Evolutionary conservation across 768 basidiomycete species (phyloP).

Genomic region (Lentinula guzmanii): DNA sequence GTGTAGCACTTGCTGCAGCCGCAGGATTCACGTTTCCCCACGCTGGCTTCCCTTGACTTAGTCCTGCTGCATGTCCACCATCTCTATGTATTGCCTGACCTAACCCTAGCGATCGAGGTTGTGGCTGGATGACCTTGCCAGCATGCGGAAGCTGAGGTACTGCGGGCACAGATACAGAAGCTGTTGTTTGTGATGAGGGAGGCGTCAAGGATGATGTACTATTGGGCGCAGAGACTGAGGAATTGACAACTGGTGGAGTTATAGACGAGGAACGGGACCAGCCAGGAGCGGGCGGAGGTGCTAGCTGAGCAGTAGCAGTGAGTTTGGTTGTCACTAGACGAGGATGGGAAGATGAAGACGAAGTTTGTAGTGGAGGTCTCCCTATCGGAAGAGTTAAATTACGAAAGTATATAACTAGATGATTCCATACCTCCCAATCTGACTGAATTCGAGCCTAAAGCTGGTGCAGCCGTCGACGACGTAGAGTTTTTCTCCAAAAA

Average conservation of each 20-base stretch:
- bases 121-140: slow-evolving; percentile 66
- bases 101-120: slow-evolving; percentile 38
- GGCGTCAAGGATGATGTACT: slow-evolving; percentile 34
- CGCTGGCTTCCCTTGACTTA: slow-evolving; percentile 36
- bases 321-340: slow-evolving; percentile 85
- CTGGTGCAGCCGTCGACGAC: slow-evolving; percentile 40
- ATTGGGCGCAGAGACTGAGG: slow-evolving; percentile 36
- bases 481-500: slow-evolving; percentile 87
- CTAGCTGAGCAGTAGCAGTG: slow-evolving; percentile 56
- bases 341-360: slow-evolving; percentile 53
- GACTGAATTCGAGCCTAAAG: slow-evolving; percentile 32
- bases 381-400: slow-evolving; percentile 28
- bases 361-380: slow-evolving; percentile 48
- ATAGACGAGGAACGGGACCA: slow-evolving; percentile 80
- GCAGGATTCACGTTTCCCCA: slow-evolving; percentile 63
- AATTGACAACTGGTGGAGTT: slow-evolving; percentile 44
- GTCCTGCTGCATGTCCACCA: slow-evolving; percentile 5
- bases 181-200: slow-evolving; percentile 24
- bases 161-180: slow-evolving; percentile 21
- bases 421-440: slow-evolving; percentile 42
- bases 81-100: slow-evolving; percentile 6
- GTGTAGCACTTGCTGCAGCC: slow-evolving; percentile 21
- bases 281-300: slow-evolving; percentile 54
- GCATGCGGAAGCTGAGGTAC: slow-evolving; percentile 49
- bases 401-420: slow-evolving; percentile 33